phyloP scores from a whole-genome alignment of 257 asterid species.

The Marsdenia floribunda region DNA sequence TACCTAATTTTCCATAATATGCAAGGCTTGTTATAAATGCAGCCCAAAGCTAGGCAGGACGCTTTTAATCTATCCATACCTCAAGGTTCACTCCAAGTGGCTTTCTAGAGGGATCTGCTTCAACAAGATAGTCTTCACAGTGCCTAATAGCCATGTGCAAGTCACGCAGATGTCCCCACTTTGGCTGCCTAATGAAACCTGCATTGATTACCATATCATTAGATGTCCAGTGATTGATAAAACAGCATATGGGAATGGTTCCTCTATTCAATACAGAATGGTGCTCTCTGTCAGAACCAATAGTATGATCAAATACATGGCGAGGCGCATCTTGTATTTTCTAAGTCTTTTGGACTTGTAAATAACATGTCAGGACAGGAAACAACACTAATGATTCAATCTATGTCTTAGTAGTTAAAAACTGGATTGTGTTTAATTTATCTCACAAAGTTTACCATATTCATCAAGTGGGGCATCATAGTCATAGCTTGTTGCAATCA shows the following conservation, averaged over 20 bases:
- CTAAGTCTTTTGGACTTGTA: background rate
- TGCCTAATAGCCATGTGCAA: constrained; percentile 60
- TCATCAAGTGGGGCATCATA: constrained; percentile 85
- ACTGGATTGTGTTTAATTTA: background rate
- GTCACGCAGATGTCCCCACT: constrained; percentile 80
- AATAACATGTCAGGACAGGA: background rate
- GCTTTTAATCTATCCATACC: constrained; percentile 25
- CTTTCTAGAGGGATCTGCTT: constrained; percentile 46
- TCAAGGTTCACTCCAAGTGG: constrained; percentile 68
- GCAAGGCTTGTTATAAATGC: background rate
- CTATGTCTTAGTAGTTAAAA: background rate
- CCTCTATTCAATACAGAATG: background rate
- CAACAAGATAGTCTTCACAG: constrained; percentile 68
- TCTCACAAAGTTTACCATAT: constrained; percentile 41
- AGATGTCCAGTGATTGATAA: background rate
- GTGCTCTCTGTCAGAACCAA: background rate
- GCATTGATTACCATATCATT: constrained; percentile 20
- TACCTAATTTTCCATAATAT: background rate
- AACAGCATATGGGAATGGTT: background rate
- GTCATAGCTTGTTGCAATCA: constrained; percentile 76
- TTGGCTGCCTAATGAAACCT: constrained; percentile 66
- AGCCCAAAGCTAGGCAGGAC: background rate
- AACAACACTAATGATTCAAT: background rate
- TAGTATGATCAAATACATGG: background rate
- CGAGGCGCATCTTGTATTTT: background rate